phyloP scores from a whole-genome alignment of 768 basidiomycete species.

The Neoboletus magnificus region DNA sequence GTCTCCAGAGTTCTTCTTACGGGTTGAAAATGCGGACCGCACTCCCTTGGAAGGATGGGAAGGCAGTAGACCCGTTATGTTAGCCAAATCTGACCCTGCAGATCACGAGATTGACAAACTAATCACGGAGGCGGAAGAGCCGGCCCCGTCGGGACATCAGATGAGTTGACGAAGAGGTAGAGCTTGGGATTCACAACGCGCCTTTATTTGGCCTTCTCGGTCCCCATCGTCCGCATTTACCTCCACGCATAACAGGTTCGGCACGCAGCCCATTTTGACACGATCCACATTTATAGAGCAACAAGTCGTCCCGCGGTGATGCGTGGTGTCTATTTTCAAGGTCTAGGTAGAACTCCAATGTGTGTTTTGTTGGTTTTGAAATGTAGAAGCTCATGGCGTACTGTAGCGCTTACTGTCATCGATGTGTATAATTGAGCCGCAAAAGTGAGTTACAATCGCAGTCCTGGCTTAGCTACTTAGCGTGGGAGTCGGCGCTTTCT shows the following conservation, averaged over 20 bases:
- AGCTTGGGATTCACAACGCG: not conserved
- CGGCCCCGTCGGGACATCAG: not conserved
- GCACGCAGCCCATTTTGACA: not conserved
- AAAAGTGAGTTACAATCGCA: not conserved
- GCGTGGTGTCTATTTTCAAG: not conserved
- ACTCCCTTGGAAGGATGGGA: slow-evolving; percentile 25
- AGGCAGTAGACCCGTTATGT: not conserved
- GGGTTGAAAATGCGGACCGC: slow-evolving; percentile 51
- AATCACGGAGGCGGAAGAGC: not conserved
- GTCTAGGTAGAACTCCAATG: not conserved
- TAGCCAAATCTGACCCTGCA: not conserved
- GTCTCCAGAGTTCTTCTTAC: slow-evolving; percentile 58
- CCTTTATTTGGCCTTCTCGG: not conserved
- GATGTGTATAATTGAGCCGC: not conserved
- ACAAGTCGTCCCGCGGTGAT: not conserved
- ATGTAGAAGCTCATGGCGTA: not conserved
- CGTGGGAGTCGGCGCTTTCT: not conserved
- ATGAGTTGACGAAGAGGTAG: not conserved
- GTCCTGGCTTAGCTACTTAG: not conserved
- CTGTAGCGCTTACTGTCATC: not conserved
- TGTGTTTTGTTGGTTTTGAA: not conserved
- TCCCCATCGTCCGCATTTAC: not conserved
- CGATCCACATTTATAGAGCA: not conserved
- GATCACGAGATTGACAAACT: not conserved
- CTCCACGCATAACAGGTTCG: not conserved